Evolutionary conservation across 805 yeast genomes (phyloP).

Genomic region (Cyberlindnera japonica): DNA sequence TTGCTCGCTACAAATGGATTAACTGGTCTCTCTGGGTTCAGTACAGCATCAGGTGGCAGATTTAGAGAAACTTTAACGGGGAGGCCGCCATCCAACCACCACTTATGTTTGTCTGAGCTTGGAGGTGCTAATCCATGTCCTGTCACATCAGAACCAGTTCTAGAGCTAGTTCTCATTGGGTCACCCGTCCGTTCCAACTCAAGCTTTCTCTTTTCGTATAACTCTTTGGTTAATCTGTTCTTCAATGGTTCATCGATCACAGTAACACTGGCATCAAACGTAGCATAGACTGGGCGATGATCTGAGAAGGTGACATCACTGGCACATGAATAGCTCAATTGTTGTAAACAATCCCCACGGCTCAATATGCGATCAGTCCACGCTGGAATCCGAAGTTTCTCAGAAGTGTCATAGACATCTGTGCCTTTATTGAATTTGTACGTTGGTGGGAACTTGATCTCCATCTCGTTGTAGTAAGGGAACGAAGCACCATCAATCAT

Average conservation of each 20-base stretch:
- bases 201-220: slow-evolving; percentile 46
- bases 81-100: slow-evolving; percentile 89
- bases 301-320: slow-evolving; percentile 67
- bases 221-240: slow-evolving; percentile 45
- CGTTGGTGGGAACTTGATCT: slow-evolving; percentile 61
- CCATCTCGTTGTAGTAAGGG: slow-evolving; percentile 62
- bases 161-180: slow-evolving; percentile 1
- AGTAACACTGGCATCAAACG: slow-evolving; percentile 62
- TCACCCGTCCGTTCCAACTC: slow-evolving; percentile 21
- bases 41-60: slow-evolving; percentile 36
- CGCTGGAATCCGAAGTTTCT: slow-evolving; percentile 88
- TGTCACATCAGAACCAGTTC: slow-evolving; percentile 26
- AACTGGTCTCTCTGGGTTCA: slow-evolving; percentile 65
- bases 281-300: slow-evolving; percentile 89
- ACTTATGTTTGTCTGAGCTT: slow-evolving; percentile 71
- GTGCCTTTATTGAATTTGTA: slow-evolving; percentile 90
- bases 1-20: slow-evolving; percentile 67
- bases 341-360: slow-evolving; percentile 42
- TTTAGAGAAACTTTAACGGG: slow-evolving; percentile 49
- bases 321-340: slow-evolving; percentile 60
- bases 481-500: slow-evolving; percentile 73
- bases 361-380: slow-evolving; percentile 92
- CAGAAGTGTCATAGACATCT: slow-evolving; percentile 77
- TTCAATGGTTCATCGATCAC: slow-evolving; percentile 59
- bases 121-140: slow-evolving; percentile 75